phyloP scores from a whole-genome alignment of 108 stramenopile species.

The Craspedostauros australis region DNA sequence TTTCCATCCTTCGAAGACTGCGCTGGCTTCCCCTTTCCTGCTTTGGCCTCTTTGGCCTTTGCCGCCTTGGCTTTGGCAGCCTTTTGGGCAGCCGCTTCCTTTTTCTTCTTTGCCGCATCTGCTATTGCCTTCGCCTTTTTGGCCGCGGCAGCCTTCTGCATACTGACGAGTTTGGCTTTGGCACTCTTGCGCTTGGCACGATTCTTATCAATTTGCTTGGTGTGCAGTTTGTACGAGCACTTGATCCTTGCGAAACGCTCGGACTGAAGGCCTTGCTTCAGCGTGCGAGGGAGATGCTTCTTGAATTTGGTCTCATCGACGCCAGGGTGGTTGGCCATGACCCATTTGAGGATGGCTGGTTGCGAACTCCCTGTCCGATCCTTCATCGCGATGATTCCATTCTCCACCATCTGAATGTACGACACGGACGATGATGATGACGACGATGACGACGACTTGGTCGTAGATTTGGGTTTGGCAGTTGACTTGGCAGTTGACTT shows the following conservation, averaged over 20 bases:
- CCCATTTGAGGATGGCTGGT: constrained; percentile 66
- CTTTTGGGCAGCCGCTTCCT: constrained; percentile 9
- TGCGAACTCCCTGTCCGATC: constrained; percentile 71
- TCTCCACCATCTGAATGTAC: constrained; percentile 56
- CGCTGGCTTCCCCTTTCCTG: neutral
- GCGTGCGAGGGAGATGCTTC: constrained; percentile 37
- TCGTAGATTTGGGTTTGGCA: no score
- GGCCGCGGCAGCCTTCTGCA: constrained; percentile 31
- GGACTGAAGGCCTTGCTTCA: constrained; percentile 59
- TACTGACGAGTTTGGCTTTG: constrained; percentile 31
- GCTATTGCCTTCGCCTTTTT: constrained; percentile 40
- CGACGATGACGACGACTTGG: no score
- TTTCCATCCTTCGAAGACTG: neutral
- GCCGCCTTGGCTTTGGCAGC: constrained; percentile 4
- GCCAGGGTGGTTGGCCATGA: constrained; percentile 41
- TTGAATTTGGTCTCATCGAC: constrained; percentile 40
- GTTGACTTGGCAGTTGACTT: no score
- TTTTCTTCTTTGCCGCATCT: constrained; percentile 25
- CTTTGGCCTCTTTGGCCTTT: neutral
- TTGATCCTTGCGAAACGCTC: constrained; percentile 64
- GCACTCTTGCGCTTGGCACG: constrained; percentile 22
- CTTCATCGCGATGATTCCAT: constrained; percentile 64
- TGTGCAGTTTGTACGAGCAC: constrained; percentile 61
- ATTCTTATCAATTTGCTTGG: constrained; percentile 49
- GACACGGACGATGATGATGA: no score